Percentiles rank a stretch among this genome's conserved stretches.
Evolutionary conservation across 2,329 filamentous ascomycete genomes (phyloP).

Genomic region (Phaeosphaeriaceae sp.): DNA sequence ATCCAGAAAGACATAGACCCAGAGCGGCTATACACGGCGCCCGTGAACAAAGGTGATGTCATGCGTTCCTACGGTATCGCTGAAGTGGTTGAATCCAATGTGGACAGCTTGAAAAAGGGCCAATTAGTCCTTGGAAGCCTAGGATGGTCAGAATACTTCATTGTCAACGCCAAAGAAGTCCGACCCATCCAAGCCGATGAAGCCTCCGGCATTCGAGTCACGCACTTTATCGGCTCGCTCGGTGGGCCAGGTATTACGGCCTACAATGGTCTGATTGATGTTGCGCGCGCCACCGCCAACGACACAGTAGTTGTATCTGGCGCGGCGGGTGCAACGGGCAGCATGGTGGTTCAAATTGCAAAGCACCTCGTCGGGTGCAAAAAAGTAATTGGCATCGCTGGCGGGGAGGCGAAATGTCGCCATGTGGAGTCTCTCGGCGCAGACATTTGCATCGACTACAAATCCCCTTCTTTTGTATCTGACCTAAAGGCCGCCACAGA

Average conservation of each 20-base stretch:
- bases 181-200: constrained; percentile 39
- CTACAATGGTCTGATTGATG: constrained; percentile 74
- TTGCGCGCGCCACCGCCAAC: constrained; percentile 68
- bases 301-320: constrained; percentile 79
- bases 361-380: constrained; percentile 56
- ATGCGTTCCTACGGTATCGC: constrained; percentile 70
- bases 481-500: constrained; percentile 56
- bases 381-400: constrained; percentile 60
- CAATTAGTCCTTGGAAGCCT: constrained; percentile 60
- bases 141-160: constrained; percentile 72
- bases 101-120: constrained; percentile 60
- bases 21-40: constrained; percentile 55
- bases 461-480: constrained; percentile 53
- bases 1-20: constrained; percentile 51
- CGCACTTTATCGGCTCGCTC: constrained; percentile 57
- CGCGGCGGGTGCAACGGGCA: constrained; percentile 78
- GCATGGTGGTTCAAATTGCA: constrained; percentile 67
- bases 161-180: constrained; percentile 51
- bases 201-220: constrained; percentile 46
- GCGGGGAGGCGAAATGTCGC: constrained; percentile 59
- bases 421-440: constrained; percentile 60
- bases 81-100: constrained; percentile 66
- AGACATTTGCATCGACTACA: constrained; percentile 64
- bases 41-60: constrained; percentile 53
- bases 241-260: constrained; percentile 68